Evolutionary conservation across 768 basidiomycete species (phyloP), one percentile per base, ranked within the genome.

Genomic region (Xanthoconium stramineum): DNA sequence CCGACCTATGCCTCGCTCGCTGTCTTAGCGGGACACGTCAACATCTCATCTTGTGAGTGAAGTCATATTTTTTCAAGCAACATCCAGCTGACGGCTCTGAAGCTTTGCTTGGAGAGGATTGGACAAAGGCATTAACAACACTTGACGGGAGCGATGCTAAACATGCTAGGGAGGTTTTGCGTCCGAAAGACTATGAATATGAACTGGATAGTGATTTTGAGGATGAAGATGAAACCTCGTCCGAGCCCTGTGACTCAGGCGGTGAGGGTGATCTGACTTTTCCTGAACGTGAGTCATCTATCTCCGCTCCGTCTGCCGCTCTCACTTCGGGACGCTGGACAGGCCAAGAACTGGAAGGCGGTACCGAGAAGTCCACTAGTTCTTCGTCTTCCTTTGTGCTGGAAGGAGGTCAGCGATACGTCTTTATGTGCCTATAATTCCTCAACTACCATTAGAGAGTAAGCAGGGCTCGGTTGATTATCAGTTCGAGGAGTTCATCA

Each of bases 121-220:
- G 65, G 65, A 17, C 36, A 37, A 29, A 10, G 28, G 51, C 55
- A 28, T 33, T 65, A 2, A 39, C 46, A 4, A 8, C 28, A 24
- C 46, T 42, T 20, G 46, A 44, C 24, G 12, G 44, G 28, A 15
- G 24, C 6, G 14, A 15, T 5, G 35, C n/a, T 13, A 50, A 46
- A 33, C 19, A 33, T 32, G 20, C 20, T 13, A n/a, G 8, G 35
- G 60, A 58, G 19, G 52, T 66, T 33, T 28, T 9, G 15, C 56
- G 52, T 32, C 55, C 58, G 6, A 24, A 44, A 0, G 56, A 43
- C 29, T 55, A 65, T 28, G 58, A 69, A 9, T 60, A 67, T 24
- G 24, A 61, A 5, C 56, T 53, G 39, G 69, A 69, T 42, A 69
- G 69, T 13, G 65, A 71, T 47, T 60, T 50, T 6, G 65, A 67